These are phyloP conservation scores for Cerioporus squamosus DNA, from an alignment of 1,284 basidiomycete genomes.

Conservation along the genomic window DNA sequence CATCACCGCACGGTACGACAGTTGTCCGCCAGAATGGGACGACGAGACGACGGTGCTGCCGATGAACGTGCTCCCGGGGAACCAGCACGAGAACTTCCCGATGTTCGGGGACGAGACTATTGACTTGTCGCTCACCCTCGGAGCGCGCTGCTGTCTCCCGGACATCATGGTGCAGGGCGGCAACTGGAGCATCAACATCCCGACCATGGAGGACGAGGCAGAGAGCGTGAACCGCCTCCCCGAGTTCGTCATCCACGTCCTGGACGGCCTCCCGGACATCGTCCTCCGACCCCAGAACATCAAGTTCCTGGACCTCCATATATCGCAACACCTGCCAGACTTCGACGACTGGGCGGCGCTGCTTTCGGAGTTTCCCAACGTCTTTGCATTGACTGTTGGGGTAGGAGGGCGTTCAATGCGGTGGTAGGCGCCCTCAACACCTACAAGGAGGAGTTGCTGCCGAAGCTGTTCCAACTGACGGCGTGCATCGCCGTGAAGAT, in stretches of 20 bases:
- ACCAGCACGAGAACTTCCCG: constrained; percentile 1
- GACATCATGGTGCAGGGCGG: constrained; percentile 1
- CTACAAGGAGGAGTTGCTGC: neutral
- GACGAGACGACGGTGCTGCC: constrained; percentile 2
- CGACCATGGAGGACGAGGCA: neutral
- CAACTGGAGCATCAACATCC: constrained; percentile 1
- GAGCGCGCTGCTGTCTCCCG: neutral
- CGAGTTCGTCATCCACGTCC: constrained; percentile 3
- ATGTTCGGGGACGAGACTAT: neutral
- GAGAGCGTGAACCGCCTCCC: neutral
- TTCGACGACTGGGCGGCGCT: neutral
- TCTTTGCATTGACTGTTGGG: constrained; percentile 5
- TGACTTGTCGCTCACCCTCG: constrained; percentile 1
- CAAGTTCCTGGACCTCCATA: constrained; percentile 5
- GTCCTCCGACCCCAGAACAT: neutral
- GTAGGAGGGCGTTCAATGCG: constrained; percentile 3
- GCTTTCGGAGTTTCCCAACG: constrained; percentile 3
- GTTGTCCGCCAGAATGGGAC: constrained; percentile 1
- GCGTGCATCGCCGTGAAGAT: neutral
- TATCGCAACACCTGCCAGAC: constrained; percentile 3
- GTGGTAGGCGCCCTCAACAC: neutral
- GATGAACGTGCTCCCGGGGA: constrained; percentile 1
- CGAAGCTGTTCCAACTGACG: neutral
- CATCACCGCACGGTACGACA: constrained; percentile 6
- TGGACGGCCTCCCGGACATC: neutral